Evolutionary conservation across 2,329 filamentous ascomycete species (phyloP).

Genomic region (Aspergillus aculeatus): DNA sequence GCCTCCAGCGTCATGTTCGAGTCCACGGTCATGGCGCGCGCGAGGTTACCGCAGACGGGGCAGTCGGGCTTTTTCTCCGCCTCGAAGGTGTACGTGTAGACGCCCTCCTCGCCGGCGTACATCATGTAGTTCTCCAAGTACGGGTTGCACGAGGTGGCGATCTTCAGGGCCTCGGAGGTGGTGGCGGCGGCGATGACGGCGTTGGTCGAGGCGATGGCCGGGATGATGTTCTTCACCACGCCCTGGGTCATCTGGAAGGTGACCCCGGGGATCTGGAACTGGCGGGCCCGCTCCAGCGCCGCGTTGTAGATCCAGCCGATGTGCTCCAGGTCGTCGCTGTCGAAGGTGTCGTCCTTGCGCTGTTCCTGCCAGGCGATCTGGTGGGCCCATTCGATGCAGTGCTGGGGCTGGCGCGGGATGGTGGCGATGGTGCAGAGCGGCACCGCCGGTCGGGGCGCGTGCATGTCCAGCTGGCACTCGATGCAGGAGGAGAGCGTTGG

Average conservation of each 20-base stretch:
- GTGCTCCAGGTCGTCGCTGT: conserved; percentile 95
- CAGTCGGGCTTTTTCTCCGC: conserved; percentile 94
- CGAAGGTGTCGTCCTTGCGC: conserved; percentile 77
- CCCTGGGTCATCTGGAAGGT: conserved; percentile 96
- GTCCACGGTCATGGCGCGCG: conserved; percentile 72
- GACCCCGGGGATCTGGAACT: conserved; percentile 89
- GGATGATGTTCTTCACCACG: conserved; percentile 99
- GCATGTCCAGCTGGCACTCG: conserved; percentile 98
- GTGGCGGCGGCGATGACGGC: conserved; percentile 93
- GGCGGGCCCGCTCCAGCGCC: conserved; percentile 73
- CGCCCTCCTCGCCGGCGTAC: conserved; percentile 92
- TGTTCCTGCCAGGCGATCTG: conserved; percentile 94
- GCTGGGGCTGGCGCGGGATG: conserved; percentile 93
- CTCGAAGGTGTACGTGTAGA: conserved; percentile 97
- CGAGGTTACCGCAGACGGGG: conserved; percentile 83
- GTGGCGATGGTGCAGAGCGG: conserved; percentile 94
- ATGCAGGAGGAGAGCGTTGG: conserved; percentile 94
- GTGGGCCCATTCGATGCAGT: conserved; percentile 98
- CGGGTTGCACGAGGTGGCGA: conserved; percentile 78
- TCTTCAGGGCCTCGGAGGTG: conserved; percentile 96
- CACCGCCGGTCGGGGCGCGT: conserved; percentile 93
- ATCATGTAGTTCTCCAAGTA: conserved; percentile 96
- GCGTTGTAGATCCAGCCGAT: conserved; percentile 95
- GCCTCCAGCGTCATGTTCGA: conserved; percentile 72
- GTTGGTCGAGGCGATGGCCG: conserved; percentile 95